A percentile compares a stretch with the other conserved stretches of the same genome.
phyloP scores from a whole-genome alignment of 805 yeast genomes.

The Teunomyces barrocoloradensis region DNA sequence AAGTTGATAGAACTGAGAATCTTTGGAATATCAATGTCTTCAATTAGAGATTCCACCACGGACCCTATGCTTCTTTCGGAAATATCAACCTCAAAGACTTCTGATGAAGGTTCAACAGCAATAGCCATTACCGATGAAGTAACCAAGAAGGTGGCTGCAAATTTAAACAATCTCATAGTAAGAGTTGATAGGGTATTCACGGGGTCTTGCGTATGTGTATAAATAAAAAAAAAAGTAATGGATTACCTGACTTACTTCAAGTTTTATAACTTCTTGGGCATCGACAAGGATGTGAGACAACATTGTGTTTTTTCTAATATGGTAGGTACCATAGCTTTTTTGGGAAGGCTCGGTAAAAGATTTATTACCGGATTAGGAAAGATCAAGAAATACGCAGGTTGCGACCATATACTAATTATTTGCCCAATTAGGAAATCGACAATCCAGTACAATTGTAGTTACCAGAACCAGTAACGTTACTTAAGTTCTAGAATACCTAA shows the following conservation, averaged over 20 bases:
- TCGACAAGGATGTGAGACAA: not conserved
- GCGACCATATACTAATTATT: not conserved
- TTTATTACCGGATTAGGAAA: not conserved
- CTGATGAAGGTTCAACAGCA: slow-evolving; percentile 9
- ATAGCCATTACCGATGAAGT: slow-evolving; percentile 5
- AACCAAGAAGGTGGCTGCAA: slow-evolving; percentile 1
- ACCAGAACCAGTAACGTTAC: not conserved
- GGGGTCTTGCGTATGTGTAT: not conserved
- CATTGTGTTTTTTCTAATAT: not conserved
- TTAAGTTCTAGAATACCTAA: not conserved
- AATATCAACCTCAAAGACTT: slow-evolving; percentile 8
- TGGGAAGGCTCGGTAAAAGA: not conserved
- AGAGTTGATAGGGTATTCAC: not conserved
- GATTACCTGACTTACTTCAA: not conserved
- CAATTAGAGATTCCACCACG: slow-evolving; percentile 10
- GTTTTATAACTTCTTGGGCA: not conserved
- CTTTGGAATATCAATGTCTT: slow-evolving; percentile 16
- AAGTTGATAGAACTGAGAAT: slow-evolving; percentile 13
- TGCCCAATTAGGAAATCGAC: not conserved
- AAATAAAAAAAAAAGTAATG: no score
- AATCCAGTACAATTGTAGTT: not conserved
- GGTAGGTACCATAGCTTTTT: not conserved
- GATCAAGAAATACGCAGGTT: no score
- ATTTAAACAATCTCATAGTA: slow-evolving; percentile 1
- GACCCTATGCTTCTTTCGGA: slow-evolving; percentile 8